Percentiles rank a stretch among this genome's conserved stretches.
Evolutionary conservation across 495 filamentous ascomycete genomes (phyloP).

Genomic region (Aspergillus sclerotioniger): DNA sequence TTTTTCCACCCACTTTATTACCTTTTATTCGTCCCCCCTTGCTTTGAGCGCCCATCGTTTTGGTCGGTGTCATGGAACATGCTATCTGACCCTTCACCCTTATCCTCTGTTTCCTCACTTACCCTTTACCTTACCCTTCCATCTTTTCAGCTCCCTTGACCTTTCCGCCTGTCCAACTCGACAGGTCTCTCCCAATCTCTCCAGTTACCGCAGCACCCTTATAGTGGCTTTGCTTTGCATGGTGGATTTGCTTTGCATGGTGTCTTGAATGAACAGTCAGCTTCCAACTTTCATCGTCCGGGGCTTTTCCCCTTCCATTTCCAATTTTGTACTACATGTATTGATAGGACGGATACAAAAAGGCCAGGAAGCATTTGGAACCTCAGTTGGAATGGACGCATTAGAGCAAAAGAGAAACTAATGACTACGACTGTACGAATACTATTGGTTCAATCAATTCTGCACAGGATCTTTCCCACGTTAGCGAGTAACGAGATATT

Average conservation of each 20-base stretch:
- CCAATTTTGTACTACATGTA: constrained; percentile 38
- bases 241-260: neutral
- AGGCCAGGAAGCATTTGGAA: constrained; percentile 18
- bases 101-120: neutral
- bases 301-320: constrained; percentile 15
- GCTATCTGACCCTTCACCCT: neutral
- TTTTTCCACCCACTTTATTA: constrained; percentile 17
- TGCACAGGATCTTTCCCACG: neutral
- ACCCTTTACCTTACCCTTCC: neutral
- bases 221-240: neutral
- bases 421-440: constrained; percentile 42
- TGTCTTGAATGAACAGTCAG: constrained; percentile 8
- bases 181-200: neutral
- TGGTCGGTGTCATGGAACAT: neutral
- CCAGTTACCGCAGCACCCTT: neutral
- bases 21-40: constrained; percentile 11
- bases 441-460: constrained; percentile 18
- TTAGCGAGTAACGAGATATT: too few relatives aligned
- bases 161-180: too few relatives aligned
- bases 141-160: neutral
- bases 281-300: neutral
- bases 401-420: constrained; percentile 25
- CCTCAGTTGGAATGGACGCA: constrained; percentile 27
- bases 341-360: constrained; percentile 34
- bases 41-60: neutral